Conservation (phyloP, 176 grass and related monocot species). For the Thinopyrum elongatum region DNA sequence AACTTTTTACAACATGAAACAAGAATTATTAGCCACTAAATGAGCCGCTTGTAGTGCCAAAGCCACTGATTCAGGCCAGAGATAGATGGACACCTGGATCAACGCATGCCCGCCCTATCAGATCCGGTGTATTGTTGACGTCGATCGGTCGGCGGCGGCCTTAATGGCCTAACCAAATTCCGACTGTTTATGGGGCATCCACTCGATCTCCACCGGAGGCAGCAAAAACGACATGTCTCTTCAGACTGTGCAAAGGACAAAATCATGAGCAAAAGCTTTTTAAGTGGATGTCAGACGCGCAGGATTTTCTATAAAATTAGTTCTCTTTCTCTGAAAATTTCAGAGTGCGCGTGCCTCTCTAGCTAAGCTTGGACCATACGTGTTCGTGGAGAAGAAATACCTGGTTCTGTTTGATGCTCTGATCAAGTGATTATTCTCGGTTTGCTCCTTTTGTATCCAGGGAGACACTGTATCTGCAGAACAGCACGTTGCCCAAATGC, state of each 20-base stretch:
- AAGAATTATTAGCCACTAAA: slow-evolving; percentile 10
- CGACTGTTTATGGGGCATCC: slow-evolving; percentile 8
- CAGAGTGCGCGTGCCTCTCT: neutral
- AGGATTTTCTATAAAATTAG: neutral
- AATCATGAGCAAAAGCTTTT: neutral
- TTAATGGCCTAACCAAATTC: neutral
- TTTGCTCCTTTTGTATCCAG: neutral
- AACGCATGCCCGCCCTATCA: neutral
- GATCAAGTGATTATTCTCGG: neutral
- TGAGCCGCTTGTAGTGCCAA: neutral
- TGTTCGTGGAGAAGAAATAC: neutral
- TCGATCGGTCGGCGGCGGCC: neutral
- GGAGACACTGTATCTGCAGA: neutral
- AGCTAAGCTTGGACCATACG: neutral
- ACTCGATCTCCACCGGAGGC: neutral
- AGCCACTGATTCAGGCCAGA: neutral
- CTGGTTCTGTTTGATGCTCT: neutral
- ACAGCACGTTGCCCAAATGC: neutral
- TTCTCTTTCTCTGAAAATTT: neutral
- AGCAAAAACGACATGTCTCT: neutral
- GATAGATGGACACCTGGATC: slow-evolving; percentile 4
- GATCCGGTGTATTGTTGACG: neutral
- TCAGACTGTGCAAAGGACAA: neutral
- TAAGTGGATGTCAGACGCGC: neutral
- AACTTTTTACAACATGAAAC: neutral